Evolutionary conservation across 169 alveolate species (phyloP).

Genomic region (Plasmodium yoelii): DNA sequence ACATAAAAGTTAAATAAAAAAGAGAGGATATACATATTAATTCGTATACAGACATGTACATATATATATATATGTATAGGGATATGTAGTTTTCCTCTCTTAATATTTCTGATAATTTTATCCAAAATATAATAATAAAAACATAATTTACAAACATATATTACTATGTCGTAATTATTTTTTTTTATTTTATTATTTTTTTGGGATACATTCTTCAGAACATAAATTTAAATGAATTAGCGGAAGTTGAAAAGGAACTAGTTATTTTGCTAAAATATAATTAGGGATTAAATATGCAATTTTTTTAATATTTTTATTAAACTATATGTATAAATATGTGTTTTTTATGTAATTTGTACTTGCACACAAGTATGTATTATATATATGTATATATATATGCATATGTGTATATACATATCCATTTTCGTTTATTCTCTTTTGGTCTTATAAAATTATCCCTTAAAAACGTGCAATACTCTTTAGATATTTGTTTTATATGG

Average conservation of each 20-base stretch:
- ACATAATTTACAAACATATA: conserved; percentile 1
- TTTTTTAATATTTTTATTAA: not conserved
- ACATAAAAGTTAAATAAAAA: not conserved
- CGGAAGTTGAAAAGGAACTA: conserved; percentile 52
- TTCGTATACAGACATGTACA: not conserved
- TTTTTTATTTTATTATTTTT: conserved; percentile 1
- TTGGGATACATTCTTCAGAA: conserved; percentile 4
- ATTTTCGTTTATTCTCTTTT: not conserved
- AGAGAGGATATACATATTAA: not conserved
- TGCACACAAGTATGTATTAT: not conserved
- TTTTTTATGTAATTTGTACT: not conserved
- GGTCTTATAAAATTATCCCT: too few species aligned
- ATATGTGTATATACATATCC: not conserved
- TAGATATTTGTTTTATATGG: too few species aligned
- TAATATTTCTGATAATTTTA: too few species aligned
- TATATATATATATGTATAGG: not conserved
- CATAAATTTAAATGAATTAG: conserved; percentile 32
- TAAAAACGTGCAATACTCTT: too few species aligned
- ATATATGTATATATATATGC: not conserved
- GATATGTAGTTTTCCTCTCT: not conserved
- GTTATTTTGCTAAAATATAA: conserved; percentile 39
- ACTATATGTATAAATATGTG: not conserved
- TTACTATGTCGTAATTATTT: not conserved
- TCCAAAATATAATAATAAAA: not conserved
- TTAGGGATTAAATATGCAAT: conserved; percentile 1